phyloP scores from a whole-genome alignment of 768 basidiomycete species.

The Collybia sp. region DNA sequence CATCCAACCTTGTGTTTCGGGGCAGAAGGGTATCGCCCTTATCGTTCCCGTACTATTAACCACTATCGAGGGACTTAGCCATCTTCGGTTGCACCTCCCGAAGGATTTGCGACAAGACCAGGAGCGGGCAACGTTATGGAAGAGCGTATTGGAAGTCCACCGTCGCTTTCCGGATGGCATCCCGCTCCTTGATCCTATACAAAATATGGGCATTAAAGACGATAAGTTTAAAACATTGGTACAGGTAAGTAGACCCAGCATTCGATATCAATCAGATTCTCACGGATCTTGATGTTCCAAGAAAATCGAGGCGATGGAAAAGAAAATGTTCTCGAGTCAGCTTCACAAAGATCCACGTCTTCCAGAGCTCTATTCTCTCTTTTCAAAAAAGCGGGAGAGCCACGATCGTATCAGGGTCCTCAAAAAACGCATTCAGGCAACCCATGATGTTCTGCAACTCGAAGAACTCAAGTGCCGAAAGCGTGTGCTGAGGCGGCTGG shows the following conservation, averaged over 20 bases:
- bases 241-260: constrained; percentile 43
- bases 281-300: constrained; percentile 19
- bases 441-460: constrained; percentile 89
- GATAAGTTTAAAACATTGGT: constrained; percentile 87
- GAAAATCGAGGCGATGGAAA: constrained; percentile 92
- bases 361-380: constrained; percentile 77
- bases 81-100: constrained; percentile 81
- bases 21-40: constrained; percentile 75
- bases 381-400: constrained; percentile 68
- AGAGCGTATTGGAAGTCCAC: constrained; percentile 88
- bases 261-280: no score
- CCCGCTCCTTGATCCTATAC: constrained; percentile 81
- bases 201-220: constrained; percentile 95
- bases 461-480: constrained; percentile 96
- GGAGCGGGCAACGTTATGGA: constrained; percentile 82
- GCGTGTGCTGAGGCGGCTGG: constrained; percentile 87
- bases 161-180: constrained; percentile 87
- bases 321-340: constrained; percentile 75
- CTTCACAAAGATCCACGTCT: constrained; percentile 77
- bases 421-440: constrained; percentile 84
- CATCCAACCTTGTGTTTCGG: constrained; percentile 68
- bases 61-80: constrained; percentile 82
- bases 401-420: constrained; percentile 68
- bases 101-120: constrained; percentile 81
- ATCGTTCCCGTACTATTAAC: constrained; percentile 87